These are phyloP conservation scores for Phlegmacium glaucopus DNA, from an alignment of 768 basidiomycete genomes.

Conservation along the genomic window DNA sequence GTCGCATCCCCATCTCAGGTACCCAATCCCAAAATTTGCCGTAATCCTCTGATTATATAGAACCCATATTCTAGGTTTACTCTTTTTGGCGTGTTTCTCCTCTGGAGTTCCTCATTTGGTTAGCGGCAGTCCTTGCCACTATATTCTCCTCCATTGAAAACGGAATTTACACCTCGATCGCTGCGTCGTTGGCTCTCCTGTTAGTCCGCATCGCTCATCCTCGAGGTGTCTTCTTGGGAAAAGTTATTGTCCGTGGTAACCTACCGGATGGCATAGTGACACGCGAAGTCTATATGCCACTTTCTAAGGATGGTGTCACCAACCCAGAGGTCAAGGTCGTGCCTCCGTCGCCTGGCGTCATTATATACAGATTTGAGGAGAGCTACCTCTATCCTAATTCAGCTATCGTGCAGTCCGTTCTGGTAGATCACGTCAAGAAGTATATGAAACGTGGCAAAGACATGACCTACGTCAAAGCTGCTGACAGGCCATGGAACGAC, in stretches of 20 bases:
- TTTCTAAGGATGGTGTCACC: conserved; percentile 55
- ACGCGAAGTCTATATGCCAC: conserved; percentile 85
- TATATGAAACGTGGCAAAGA: conserved; percentile 77
- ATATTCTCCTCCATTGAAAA: conserved; percentile 93
- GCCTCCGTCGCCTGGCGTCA: conserved; percentile 79
- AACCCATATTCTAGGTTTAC: conserved; percentile 50
- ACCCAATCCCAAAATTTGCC: neutral
- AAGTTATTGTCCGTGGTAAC: conserved; percentile 56
- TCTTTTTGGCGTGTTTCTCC: conserved; percentile 94
- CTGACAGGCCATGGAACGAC: conserved; percentile 94
- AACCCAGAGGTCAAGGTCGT: conserved; percentile 70
- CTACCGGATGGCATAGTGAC: conserved; percentile 29
- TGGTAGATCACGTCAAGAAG: conserved; percentile 80
- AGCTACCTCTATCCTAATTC: conserved; percentile 85
- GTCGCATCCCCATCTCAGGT: conserved; percentile 77
- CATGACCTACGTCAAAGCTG: conserved; percentile 53
- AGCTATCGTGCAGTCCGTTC: conserved; percentile 58
- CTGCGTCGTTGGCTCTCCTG: conserved; percentile 74
- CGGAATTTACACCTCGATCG: conserved; percentile 86
- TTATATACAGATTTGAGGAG: conserved; percentile 92
- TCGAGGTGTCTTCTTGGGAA: conserved; percentile 88
- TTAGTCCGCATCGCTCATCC: conserved; percentile 86
- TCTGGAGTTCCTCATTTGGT: conserved; percentile 87
- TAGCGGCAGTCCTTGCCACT: conserved; percentile 83
- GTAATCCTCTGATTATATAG: neutral